These are phyloP conservation scores for Colletotrichum camelliae DNA, from an alignment of 2,329 filamentous ascomycete genomes.

Conservation along the genomic window DNA sequence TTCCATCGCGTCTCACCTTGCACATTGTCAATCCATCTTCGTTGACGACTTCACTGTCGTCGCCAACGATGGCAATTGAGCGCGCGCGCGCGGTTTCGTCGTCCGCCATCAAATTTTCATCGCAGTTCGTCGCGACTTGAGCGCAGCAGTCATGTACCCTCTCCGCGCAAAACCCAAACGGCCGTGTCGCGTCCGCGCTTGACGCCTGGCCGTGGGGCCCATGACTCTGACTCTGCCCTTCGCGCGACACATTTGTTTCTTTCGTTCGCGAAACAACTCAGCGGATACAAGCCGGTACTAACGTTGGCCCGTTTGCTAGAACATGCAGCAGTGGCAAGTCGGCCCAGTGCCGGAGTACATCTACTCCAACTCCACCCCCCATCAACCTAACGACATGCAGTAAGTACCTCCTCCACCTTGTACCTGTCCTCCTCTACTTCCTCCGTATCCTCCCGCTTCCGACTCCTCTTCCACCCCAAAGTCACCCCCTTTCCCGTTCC, in stretches of 20 bases:
- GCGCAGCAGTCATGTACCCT: constrained; percentile 6
- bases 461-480: constrained; percentile 31
- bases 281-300: constrained; percentile 15
- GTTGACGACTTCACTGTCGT: background rate
- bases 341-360: constrained; percentile 66
- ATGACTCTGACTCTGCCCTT: constrained; percentile 6
- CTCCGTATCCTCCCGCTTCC: constrained; percentile 12
- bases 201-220: background rate
- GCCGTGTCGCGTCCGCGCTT: constrained; percentile 16
- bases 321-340: constrained; percentile 68
- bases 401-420: constrained; percentile 52
- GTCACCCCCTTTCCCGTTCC: constrained; percentile 44
- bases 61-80: background rate
- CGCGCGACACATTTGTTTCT: constrained; percentile 13
- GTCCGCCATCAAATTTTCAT: background rate
- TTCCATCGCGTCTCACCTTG: background rate
- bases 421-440: constrained; percentile 18
- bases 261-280: constrained; percentile 6
- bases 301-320: constrained; percentile 38
- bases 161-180: background rate
- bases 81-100: background rate
- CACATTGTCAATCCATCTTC: background rate
- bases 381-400: constrained; percentile 63
- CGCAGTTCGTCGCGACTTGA: background rate
- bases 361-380: constrained; percentile 56